Evolutionary conservation across 768 basidiomycete species (phyloP).

Genomic region (Kwoniella heveanensis): DNA sequence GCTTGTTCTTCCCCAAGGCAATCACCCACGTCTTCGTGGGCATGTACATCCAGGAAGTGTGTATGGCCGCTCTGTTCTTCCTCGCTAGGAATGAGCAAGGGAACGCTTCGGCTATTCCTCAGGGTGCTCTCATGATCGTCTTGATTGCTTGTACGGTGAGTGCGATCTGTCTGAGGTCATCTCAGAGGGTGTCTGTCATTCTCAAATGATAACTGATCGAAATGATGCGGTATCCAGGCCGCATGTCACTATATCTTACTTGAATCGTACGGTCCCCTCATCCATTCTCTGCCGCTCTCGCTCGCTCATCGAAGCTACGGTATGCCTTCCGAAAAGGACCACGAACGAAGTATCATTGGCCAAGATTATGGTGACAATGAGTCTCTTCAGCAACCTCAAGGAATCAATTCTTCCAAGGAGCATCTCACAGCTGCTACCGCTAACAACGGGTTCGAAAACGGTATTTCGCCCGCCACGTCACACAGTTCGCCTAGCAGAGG

Average conservation of each 20-base stretch:
- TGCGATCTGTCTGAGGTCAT: no score
- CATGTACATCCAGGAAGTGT: slow-evolving; percentile 85
- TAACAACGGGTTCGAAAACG: not conserved
- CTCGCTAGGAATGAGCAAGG: slow-evolving; percentile 65
- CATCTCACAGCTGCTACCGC: slow-evolving; percentile 26
- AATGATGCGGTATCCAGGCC: slow-evolving; percentile 57
- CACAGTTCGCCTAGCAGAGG: not conserved
- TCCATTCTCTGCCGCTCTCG: slow-evolving; percentile 73
- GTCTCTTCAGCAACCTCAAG: slow-evolving; percentile 12
- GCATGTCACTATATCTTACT: slow-evolving; percentile 74
- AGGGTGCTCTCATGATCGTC: slow-evolving; percentile 82
- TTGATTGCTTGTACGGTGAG: slow-evolving; percentile 80
- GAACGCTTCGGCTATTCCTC: slow-evolving; percentile 65
- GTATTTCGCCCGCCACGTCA: slow-evolving; percentile 9
- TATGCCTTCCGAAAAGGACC: slow-evolving; percentile 46
- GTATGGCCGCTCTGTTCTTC: slow-evolving; percentile 87
- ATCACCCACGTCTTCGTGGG: slow-evolving; percentile 92
- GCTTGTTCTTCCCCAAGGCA: slow-evolving; percentile 92
- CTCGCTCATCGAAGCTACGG: slow-evolving; percentile 71
- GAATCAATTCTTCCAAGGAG: slow-evolving; percentile 40
- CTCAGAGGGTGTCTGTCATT: no score
- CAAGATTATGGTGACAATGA: slow-evolving; percentile 47
- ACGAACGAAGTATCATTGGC: slow-evolving; percentile 42
- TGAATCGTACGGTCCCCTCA: slow-evolving; percentile 77
- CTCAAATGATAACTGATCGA: not conserved